Conservation (phyloP, 352 stramenopile species). For the Phytophthora constricta region DNA sequence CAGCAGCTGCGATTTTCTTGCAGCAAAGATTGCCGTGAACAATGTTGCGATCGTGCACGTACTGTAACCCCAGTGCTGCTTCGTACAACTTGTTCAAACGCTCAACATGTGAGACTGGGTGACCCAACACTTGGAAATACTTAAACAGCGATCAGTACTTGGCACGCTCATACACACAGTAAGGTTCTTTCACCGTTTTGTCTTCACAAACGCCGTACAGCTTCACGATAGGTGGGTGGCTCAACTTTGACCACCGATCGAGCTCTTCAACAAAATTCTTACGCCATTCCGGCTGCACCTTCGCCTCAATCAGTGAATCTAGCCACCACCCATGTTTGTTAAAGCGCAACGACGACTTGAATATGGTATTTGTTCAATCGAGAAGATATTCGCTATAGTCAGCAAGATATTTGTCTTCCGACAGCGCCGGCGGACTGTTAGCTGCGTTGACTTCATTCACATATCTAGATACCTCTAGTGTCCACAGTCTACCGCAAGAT, state of each 20-base stretch:
- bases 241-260: conserved; percentile 18
- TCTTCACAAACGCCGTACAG: conserved; percentile 28
- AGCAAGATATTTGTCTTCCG: not conserved
- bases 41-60: conserved; percentile 33
- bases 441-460: not conserved
- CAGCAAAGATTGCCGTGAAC: conserved; percentile 20
- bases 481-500: conserved; percentile 1
- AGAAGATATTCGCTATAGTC: conserved; percentile 13
- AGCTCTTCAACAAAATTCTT: conserved; percentile 21
- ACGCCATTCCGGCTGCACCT: not conserved
- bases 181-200: conserved; percentile 5
- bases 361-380: conserved; percentile 8
- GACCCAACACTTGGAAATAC: not conserved
- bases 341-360: not conserved
- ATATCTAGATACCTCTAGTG: not conserved
- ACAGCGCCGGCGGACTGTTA: no score
- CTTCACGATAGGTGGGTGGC: conserved; percentile 33
- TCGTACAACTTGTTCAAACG: conserved; percentile 28
- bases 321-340: conserved; percentile 10
- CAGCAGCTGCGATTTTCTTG: conserved; percentile 13
- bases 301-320: conserved; percentile 6
- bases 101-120: not conserved
- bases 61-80: conserved; percentile 32
- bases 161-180: conserved; percentile 25
- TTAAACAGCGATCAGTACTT: not conserved